Evolutionary conservation across 169 alveolate genomes (phyloP).

Genomic region (Cryptosporidium meleagridis): DNA sequence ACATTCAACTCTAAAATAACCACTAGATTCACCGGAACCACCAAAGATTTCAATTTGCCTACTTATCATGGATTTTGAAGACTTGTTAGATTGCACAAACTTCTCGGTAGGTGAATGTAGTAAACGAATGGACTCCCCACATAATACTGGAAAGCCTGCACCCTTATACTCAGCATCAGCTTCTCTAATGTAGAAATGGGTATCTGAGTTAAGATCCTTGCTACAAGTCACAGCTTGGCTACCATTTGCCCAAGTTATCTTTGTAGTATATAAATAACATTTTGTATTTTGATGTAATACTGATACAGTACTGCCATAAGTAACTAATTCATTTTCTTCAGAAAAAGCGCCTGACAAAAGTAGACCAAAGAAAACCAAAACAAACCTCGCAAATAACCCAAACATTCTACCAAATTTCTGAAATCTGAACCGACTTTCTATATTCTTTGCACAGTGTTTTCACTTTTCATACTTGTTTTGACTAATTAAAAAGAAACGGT

Average conservation of each 20-base stretch:
- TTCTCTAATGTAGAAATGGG: conserved; percentile 49
- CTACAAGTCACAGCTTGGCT: conserved; percentile 65
- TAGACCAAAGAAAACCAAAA: not conserved
- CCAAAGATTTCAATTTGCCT: conserved; percentile 45
- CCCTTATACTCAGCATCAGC: conserved; percentile 33
- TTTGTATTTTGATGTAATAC: conserved; percentile 24
- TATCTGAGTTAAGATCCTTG: not conserved
- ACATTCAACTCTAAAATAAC: conserved; percentile 48
- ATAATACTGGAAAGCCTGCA: conserved; percentile 38
- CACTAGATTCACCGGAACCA: conserved; percentile 21
- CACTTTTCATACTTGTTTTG: not conserved
- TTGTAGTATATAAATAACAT: conserved; percentile 41
- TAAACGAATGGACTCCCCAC: conserved; percentile 60
- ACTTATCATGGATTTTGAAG: conserved; percentile 44
- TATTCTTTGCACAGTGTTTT: not conserved
- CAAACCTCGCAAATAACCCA: not conserved
- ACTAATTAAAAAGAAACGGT: not conserved
- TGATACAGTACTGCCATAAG: conserved; percentile 60
- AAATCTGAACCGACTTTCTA: not conserved
- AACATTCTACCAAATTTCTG: not conserved
- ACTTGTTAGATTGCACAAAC: conserved; percentile 14
- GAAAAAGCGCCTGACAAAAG: not conserved
- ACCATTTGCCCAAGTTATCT: conserved; percentile 73
- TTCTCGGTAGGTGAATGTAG: conserved; percentile 20
- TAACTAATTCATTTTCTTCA: conserved; percentile 2